Percentiles rank a stretch among this genome's conserved stretches.
phyloP scores from a whole-genome alignment of 371 early-diverging fungal species.

The Mucor velutinosus region DNA sequence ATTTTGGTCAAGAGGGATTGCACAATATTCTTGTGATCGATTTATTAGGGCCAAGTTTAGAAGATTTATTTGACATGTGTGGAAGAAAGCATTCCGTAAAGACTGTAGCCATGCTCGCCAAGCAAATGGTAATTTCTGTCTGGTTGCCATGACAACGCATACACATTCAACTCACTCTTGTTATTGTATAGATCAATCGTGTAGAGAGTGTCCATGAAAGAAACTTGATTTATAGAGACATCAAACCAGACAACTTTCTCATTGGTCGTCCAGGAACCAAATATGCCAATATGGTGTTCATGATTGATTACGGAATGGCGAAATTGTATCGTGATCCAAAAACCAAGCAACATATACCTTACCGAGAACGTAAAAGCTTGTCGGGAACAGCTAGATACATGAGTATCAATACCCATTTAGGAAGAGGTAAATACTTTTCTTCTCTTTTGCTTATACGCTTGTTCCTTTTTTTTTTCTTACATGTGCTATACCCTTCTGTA shows the following conservation, averaged over 20 bases:
- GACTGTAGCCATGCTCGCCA: slow-evolving; percentile 94
- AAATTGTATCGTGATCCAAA: slow-evolving; percentile 91
- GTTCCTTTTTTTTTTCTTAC: neutral
- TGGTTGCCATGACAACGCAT: no score
- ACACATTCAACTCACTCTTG: no score
- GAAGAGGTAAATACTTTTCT: slow-evolving; percentile 49
- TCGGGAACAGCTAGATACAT: slow-evolving; percentile 97
- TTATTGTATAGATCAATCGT: slow-evolving; percentile 65
- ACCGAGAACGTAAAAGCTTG: slow-evolving; percentile 85
- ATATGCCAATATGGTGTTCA: slow-evolving; percentile 64
- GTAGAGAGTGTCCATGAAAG: slow-evolving; percentile 97
- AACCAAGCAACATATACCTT: slow-evolving; percentile 90
- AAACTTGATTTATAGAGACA: slow-evolving; percentile 98
- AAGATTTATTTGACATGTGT: slow-evolving; percentile 96
- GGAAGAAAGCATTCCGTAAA: slow-evolving; percentile 88
- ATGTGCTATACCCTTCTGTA: neutral
- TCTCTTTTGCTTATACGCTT: neutral
- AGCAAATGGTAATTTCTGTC: slow-evolving; percentile 76
- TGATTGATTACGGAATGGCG: slow-evolving; percentile 96
- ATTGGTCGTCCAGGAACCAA: slow-evolving; percentile 78
- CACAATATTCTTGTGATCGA: slow-evolving; percentile 97
- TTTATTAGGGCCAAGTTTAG: slow-evolving; percentile 92
- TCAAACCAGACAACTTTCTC: slow-evolving; percentile 99
- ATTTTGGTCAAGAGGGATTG: slow-evolving; percentile 94
- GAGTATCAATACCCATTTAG: slow-evolving; percentile 94